These are phyloP conservation scores for Vitis hybrid DNA, from an alignment of 177 flowering plant species.

Conservation along the genomic window DNA sequence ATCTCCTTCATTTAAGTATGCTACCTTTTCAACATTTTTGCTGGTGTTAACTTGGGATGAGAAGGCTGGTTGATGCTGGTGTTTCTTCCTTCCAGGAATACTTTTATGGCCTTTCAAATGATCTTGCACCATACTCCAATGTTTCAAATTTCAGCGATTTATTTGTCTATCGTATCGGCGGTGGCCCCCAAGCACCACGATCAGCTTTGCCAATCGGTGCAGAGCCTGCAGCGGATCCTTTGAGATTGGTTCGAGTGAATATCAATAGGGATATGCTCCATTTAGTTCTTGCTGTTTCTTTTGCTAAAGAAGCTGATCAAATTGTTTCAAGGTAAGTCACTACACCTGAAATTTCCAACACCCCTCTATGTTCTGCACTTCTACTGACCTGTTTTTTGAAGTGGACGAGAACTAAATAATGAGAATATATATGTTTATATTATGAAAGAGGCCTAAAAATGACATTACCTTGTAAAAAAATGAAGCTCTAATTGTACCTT, in stretches of 20 bases:
- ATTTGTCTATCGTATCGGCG: conserved; percentile 70
- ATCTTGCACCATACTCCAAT: conserved; percentile 80
- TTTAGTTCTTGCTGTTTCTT: conserved; percentile 86
- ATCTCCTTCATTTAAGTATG: neutral
- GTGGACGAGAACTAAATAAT: too few relatives aligned
- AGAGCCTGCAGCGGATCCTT: conserved; percentile 88
- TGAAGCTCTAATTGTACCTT: too few relatives aligned
- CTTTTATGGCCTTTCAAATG: conserved; percentile 85
- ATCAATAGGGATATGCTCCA: conserved; percentile 78
- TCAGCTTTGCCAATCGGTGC: conserved; percentile 97
- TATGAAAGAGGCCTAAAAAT: too few relatives aligned
- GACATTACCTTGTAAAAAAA: too few relatives aligned
- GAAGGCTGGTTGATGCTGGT: conserved; percentile 3
- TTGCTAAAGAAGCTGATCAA: conserved; percentile 87
- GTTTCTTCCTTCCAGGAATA: conserved; percentile 66
- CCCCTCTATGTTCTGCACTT: too few relatives aligned
- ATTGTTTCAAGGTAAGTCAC: conserved; percentile 72
- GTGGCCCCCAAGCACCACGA: conserved; percentile 96
- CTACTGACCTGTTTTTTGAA: too few relatives aligned
- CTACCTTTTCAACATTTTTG: neutral
- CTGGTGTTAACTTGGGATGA: neutral
- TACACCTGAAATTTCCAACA: neutral
- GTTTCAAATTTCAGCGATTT: conserved; percentile 76
- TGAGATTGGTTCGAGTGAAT: conserved; percentile 66
- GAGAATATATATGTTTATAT: too few relatives aligned